Conservation (phyloP, 768 basidiomycete genomes). For the Russula dissimulans region DNA sequence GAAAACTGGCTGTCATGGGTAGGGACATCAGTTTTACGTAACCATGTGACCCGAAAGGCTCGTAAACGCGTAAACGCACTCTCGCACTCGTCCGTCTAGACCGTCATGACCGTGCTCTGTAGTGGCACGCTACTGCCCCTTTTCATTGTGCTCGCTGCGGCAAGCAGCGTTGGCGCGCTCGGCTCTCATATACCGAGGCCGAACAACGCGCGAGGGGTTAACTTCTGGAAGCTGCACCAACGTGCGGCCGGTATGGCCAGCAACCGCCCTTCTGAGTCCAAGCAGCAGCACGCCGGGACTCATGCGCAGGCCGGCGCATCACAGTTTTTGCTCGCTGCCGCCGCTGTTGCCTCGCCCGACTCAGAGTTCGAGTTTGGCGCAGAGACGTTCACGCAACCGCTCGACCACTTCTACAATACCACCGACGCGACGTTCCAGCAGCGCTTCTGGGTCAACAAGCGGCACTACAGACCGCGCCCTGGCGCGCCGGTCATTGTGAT, state of each 20-base stretch:
- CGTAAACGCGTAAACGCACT: too few species aligned
- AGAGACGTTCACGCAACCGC: constrained; percentile 72
- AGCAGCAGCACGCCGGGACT: neutral
- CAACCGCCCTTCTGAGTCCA: neutral
- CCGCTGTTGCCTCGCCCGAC: too few species aligned
- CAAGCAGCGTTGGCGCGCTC: neutral
- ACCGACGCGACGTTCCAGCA: constrained; percentile 64
- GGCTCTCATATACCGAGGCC: neutral
- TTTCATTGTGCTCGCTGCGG: neutral
- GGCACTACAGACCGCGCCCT: constrained; percentile 61
- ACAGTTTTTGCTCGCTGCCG: neutral
- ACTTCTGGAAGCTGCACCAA: constrained; percentile 46
- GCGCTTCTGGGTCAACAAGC: constrained; percentile 85
- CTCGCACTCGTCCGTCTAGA: too few species aligned
- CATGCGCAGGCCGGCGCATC: too few species aligned
- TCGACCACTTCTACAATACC: constrained; percentile 66
- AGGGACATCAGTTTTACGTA: too few species aligned
- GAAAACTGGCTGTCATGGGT: too few species aligned
- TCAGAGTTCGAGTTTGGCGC: constrained; percentile 40
- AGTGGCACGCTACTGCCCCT: neutral
- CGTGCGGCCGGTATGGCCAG: neutral
- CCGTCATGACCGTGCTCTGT: neutral
- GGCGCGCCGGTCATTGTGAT: constrained; percentile 83
- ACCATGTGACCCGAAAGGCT: too few species aligned
- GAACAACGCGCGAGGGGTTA: constrained; percentile 50